Percentiles rank a stretch among this genome's conserved stretches.
Evolutionary conservation across 345 rosid genomes (phyloP).

Genomic region (Hirschfeldia incana): DNA sequence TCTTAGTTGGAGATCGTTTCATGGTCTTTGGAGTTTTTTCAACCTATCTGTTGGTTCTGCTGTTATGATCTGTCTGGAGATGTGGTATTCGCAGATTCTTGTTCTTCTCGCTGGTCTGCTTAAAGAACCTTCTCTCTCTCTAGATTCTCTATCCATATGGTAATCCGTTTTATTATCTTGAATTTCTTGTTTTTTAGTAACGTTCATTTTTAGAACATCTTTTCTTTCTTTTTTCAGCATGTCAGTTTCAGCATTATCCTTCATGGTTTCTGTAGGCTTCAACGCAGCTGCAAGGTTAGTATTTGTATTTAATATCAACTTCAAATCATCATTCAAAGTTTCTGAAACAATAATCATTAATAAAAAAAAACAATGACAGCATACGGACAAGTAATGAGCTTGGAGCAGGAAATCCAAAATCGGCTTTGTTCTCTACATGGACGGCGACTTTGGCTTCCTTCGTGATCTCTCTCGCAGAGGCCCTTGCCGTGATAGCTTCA

Average conservation of each 20-base stretch:
- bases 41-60: constrained; percentile 71
- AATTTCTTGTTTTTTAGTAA: background rate
- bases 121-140: constrained; percentile 57
- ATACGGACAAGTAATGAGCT: constrained; percentile 77
- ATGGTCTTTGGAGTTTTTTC: constrained; percentile 63
- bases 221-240: constrained; percentile 41
- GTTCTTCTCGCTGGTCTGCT: constrained; percentile 76
- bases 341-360: background rate
- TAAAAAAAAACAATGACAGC: constrained; percentile 30
- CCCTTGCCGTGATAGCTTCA: constrained; percentile 27
- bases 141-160: constrained; percentile 82
- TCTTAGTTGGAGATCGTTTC: constrained; percentile 50
- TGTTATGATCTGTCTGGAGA: constrained; percentile 81
- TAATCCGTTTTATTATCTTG: constrained; percentile 25
- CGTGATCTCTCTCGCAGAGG: constrained; percentile 44
- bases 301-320: background rate
- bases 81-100: constrained; percentile 76
- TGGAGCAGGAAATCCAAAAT: constrained; percentile 39
- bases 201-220: background rate
- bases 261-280: constrained; percentile 87
- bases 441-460: constrained; percentile 48
- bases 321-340: background rate
- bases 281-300: constrained; percentile 86
- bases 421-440: constrained; percentile 56
- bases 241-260: constrained; percentile 52